Evolutionary conservation across 2,329 filamentous ascomycete species (phyloP), one percentile per base, ranked within the genome.

Genomic region (Pestalotiopsis fici): DNA sequence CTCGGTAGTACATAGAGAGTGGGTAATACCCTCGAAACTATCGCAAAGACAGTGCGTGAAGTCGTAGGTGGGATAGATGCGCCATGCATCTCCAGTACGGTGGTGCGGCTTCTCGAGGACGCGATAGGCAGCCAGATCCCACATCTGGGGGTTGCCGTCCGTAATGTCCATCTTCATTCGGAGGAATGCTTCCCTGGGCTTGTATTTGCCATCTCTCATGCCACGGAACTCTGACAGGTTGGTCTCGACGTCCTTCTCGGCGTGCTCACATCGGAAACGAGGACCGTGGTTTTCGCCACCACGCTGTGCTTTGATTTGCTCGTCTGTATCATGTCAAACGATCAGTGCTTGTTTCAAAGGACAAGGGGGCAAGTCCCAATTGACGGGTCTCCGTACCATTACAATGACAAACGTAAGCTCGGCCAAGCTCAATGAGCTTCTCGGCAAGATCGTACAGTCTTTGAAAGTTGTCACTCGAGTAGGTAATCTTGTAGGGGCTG

Each of bases 61-160:
- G 78, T 97, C 95, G 76, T 98, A 98, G 0, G 95, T 97, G 0
- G 96, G 96, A 78, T 97, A 98, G 70, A 98, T 97, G 79, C 90
- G 91, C 94, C 95, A 98, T 76, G 91, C 90, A 71, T 88, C 84
- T 35, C 93, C 93, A 0, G 95, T 97, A 43, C 93, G 88, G 79
- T 93, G 90, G 77, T 97, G 94, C 56, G 90, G 86, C 69, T 85
- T 85, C 67, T 88, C 81, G 55, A 94, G 86, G 66, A 98, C 91
- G 69, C 95, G 90, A 80, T 97, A 98, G 18, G 95, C 95, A 2
- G 93, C 93, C 65, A 97, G 82, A 83, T 98, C 95, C 95, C 66
- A 67, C 59, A 97, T 95, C 80, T 97, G 93, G 6, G 95, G 94
- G 78, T 98, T 98, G 35, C 91, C 91, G 73, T 91, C 91, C 63